phyloP scores from a whole-genome alignment of 2,329 filamentous ascomycete genomes.

The Apiospora koreana region DNA sequence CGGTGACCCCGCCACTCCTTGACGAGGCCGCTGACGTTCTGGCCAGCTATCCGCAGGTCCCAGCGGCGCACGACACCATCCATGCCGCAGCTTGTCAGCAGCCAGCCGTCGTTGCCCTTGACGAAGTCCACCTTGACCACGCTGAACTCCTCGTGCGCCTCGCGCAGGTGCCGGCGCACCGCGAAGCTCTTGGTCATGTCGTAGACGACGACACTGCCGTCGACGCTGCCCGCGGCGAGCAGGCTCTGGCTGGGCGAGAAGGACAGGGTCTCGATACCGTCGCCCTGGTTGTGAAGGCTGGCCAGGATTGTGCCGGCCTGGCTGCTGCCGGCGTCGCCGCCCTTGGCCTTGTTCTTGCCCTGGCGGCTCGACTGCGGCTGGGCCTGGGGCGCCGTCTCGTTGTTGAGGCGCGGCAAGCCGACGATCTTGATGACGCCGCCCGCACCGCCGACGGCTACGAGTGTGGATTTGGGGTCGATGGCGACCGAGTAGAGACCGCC shows the following conservation, averaged over 20 bases:
- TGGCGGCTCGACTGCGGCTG: slow-evolving; percentile 27
- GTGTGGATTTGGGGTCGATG: slow-evolving; percentile 75
- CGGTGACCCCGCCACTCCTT: slow-evolving; percentile 91
- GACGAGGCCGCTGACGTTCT: slow-evolving; percentile 56
- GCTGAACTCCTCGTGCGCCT: slow-evolving; percentile 83
- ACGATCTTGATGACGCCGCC: slow-evolving; percentile 84
- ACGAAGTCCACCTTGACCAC: slow-evolving; percentile 95
- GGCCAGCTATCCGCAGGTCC: slow-evolving; percentile 66
- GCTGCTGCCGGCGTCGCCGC: slow-evolving; percentile 40
- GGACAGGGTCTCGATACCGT: slow-evolving; percentile 29
- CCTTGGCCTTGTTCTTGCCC: slow-evolving; percentile 39
- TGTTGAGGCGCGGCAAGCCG: slow-evolving; percentile 68
- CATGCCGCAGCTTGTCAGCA: slow-evolving; percentile 87
- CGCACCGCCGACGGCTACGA: slow-evolving; percentile 85
- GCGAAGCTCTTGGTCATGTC: slow-evolving; percentile 86
- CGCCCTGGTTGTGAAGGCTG: slow-evolving; percentile 73
- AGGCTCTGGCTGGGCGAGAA: slow-evolving; percentile 52
- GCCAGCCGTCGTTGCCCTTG: slow-evolving; percentile 52
- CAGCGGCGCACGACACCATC: slow-evolving; percentile 89
- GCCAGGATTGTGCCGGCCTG: slow-evolving; percentile 70
- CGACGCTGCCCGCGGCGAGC: slow-evolving; percentile 67
- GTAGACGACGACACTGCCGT: slow-evolving; percentile 80
- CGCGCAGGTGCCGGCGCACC: slow-evolving; percentile 77
- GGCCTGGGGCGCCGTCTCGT: slow-evolving; percentile 23
- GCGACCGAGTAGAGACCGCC: slow-evolving; percentile 89